phyloP scores from a whole-genome alignment of 2,329 filamentous ascomycete genomes.

The Colletotrichum plurivorum region DNA sequence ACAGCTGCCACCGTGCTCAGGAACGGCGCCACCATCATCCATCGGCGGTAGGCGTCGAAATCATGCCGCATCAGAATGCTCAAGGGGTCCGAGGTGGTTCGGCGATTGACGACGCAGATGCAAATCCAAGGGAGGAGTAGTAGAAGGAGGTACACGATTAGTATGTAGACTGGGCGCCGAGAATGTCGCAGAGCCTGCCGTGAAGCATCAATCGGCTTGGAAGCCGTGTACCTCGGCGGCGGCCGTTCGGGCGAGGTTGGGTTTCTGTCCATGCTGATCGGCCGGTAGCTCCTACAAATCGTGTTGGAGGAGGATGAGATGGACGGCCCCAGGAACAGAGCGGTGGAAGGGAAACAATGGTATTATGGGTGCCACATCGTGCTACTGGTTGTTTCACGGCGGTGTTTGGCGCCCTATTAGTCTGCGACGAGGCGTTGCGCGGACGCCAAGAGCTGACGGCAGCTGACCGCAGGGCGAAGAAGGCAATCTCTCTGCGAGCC shows the following conservation, averaged over 20 bases:
- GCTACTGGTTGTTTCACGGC: constrained; percentile 11
- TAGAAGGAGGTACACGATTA: constrained; percentile 31
- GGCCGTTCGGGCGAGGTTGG: constrained; percentile 11
- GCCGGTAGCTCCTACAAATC: background rate
- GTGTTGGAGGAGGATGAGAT: constrained; percentile 9
- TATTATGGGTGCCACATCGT: constrained; percentile 32
- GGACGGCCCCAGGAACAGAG: constrained; percentile 13
- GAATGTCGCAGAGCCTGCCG: constrained; percentile 33
- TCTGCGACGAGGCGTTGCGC: constrained; percentile 32
- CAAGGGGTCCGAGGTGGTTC: constrained; percentile 23
- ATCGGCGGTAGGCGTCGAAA: constrained; percentile 28
- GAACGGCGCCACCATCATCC: constrained; percentile 28
- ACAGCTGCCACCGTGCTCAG: constrained; percentile 36
- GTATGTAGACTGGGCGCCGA: constrained; percentile 33
- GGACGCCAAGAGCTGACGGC: constrained; percentile 37
- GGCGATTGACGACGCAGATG: constrained; percentile 30
- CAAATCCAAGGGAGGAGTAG: constrained; percentile 35
- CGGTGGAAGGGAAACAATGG: constrained; percentile 31
- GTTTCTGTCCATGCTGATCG: constrained; percentile 30
- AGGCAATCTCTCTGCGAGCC: constrained; percentile 31
- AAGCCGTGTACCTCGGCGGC: constrained; percentile 30
- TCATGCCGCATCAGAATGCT: constrained; percentile 34
- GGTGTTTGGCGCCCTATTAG: constrained; percentile 32
- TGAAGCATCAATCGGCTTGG: constrained; percentile 26
- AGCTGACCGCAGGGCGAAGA: constrained; percentile 38